Evolutionary conservation across 2,329 filamentous ascomycete genomes (phyloP).

Genomic region (Phialophora tarda): DNA sequence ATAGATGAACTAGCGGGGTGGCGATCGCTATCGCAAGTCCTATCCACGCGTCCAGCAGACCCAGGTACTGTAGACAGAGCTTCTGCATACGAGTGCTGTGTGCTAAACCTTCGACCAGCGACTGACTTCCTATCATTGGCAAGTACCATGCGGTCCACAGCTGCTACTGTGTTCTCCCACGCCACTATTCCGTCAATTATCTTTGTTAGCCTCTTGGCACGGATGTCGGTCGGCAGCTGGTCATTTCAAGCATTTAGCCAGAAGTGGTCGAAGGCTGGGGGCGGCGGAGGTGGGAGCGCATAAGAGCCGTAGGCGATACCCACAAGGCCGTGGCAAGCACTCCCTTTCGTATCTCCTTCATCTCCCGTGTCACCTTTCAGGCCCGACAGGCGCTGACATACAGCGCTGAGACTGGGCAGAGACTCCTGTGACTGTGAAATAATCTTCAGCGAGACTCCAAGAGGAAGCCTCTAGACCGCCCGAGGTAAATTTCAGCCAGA

Average conservation of each 20-base stretch:
- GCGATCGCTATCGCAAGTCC: background rate
- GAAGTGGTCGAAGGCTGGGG: background rate
- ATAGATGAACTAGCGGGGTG: background rate
- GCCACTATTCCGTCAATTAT: background rate
- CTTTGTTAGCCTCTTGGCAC: conserved; percentile 1
- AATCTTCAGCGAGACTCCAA: background rate
- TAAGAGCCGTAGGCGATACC: conserved; percentile 1
- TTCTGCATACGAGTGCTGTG: background rate
- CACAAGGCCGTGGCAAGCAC: conserved; percentile 4
- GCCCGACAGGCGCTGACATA: conserved; percentile 4
- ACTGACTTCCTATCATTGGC: background rate
- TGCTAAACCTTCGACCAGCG: background rate
- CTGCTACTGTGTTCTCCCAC: background rate
- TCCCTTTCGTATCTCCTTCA: background rate
- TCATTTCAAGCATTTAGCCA: conserved; percentile 15
- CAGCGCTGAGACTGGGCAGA: background rate
- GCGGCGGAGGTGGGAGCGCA: background rate
- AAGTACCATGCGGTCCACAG: background rate
- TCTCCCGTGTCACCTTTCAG: conserved; percentile 20
- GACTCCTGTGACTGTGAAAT: background rate
- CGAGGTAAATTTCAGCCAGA: background rate
- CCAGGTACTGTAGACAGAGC: background rate
- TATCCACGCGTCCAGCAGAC: background rate
- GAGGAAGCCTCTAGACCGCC: background rate
- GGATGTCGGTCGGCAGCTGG: conserved; percentile 8